These are phyloP conservation scores for Daldinia concentrica DNA, from an alignment of 495 filamentous ascomycete species.

Conservation along the genomic window DNA sequence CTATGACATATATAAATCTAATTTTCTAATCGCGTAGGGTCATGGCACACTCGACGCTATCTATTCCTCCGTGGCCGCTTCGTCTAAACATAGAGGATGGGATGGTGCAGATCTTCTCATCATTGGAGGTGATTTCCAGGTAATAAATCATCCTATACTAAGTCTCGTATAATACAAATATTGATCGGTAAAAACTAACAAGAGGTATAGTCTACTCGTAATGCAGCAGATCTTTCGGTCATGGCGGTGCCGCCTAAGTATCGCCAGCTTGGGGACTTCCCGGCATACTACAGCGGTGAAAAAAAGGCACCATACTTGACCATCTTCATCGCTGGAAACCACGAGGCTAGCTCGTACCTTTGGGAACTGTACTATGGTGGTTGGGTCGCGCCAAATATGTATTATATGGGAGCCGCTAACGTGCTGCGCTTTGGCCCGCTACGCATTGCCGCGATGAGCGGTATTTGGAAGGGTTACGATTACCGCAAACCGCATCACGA, in stretches of 20 bases:
- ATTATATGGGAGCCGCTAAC: conserved; percentile 92
- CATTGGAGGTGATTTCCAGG: conserved; percentile 92
- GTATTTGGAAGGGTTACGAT: conserved; percentile 90
- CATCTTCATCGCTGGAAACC: conserved; percentile 92
- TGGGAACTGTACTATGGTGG: conserved; percentile 95
- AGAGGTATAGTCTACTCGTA: conserved; percentile 72
- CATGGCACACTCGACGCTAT: conserved; percentile 92
- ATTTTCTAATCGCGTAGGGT: conserved; percentile 62
- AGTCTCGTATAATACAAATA: conserved; percentile 37
- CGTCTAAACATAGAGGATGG: conserved; percentile 74
- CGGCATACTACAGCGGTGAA: conserved; percentile 86
- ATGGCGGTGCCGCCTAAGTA: conserved; percentile 89
- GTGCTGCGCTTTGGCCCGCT: conserved; percentile 82
- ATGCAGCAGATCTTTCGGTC: conserved; percentile 82
- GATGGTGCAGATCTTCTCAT: conserved; percentile 82
- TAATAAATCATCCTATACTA: conserved; percentile 44
- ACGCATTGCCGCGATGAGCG: conserved; percentile 88
- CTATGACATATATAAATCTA: neutral
- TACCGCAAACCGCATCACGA: conserved; percentile 85
- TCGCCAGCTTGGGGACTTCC: conserved; percentile 85
- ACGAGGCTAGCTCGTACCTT: conserved; percentile 87
- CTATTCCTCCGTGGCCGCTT: conserved; percentile 74
- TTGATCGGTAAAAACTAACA: conserved; percentile 1
- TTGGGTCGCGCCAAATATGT: conserved; percentile 97
- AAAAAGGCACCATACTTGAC: conserved; percentile 85